phyloP scores from a whole-genome alignment of 352 stramenopile species.

The Phytopythium mirpurense region DNA sequence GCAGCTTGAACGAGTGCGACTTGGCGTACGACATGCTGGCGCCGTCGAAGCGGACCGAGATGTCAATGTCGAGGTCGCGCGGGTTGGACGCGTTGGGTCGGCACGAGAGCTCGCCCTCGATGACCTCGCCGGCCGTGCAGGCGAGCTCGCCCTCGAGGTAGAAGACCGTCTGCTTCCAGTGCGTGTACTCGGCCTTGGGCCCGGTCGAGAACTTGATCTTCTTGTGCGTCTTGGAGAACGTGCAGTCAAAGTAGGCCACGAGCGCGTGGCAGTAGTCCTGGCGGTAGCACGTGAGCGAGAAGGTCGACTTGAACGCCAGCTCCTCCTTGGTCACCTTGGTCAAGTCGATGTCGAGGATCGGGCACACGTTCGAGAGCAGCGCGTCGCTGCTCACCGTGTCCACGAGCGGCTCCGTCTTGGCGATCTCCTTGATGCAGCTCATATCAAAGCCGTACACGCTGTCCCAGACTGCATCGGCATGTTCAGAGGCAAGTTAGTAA shows the following conservation, averaged over 20 bases:
- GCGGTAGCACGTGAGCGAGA: constrained; percentile 87
- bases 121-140: constrained; percentile 80
- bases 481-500: background rate
- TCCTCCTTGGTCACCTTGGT: constrained; percentile 92
- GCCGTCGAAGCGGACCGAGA: constrained; percentile 76
- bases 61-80: constrained; percentile 92
- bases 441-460: constrained; percentile 99
- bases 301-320: constrained; percentile 89
- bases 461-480: constrained; percentile 87
- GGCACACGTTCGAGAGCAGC: constrained; percentile 87
- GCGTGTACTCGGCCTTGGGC: constrained; percentile 93
- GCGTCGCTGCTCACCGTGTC: constrained; percentile 94
- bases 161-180: constrained; percentile 99
- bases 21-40: constrained; percentile 57
- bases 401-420: constrained; percentile 96
- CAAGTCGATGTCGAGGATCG: constrained; percentile 92
- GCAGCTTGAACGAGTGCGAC: constrained; percentile 76
- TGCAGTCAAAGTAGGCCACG: constrained; percentile 98
- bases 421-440: constrained; percentile 97
- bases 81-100: constrained; percentile 91
- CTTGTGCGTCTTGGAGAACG: constrained; percentile 94
- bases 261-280: constrained; percentile 97
- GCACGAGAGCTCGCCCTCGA: constrained; percentile 87
- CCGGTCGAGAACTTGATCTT: constrained; percentile 95
- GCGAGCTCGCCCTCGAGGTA: constrained; percentile 90